Evolutionary conservation across 78 protist species (phyloP), one percentile per base, ranked within the genome.

Genomic region (Isochrysis galbana): DNA sequence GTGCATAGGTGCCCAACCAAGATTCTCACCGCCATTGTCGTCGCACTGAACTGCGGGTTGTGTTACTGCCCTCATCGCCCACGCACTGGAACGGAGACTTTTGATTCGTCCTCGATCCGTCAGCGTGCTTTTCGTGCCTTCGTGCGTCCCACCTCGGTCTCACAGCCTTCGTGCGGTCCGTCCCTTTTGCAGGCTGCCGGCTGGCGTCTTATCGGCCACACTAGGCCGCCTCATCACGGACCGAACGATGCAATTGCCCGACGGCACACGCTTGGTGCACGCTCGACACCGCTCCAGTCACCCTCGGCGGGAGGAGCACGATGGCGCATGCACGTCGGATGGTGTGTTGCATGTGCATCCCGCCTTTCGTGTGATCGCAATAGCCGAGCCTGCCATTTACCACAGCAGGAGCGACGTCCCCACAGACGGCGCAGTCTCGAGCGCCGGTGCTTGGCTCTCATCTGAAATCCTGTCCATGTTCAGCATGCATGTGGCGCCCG

Each of bases 331-430:
- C 29, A 67, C 61, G 22, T 2, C 44, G 48, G 36, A 2, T 1
- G 48, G 17, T 26, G 38, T 94, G 48, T 26, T 17, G n/a, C 84
- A 54, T 39, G 72, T 96, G 29, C 96, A 94, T 72, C 95, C 95
- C 29, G 54, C 95, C 41, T 96, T 96, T 88, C 93, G 97, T 34
- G 48, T 96, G 1, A 17, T 96, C 41, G 96, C 96, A 23, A 47
- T 87, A 23, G 95, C 94, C 14, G 69, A 87, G 34, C 97, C 96
- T 19, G 87, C 94, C 25, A 51, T n/a, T n/a, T n/a, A n/a, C 7
- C 14, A 14, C 22, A 0, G 54, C n/a, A 3, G 22, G 80, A 39
- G 36, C 55, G 38, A n/a, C 54, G 54, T 0, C 69, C 21, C 91
- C 26, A 32, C 82, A 34, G 86, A 21, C 78, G 84, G 44, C 23